Conservation (phyloP, 1,284 basidiomycete genomes). For the Irpex rosettiformis region DNA sequence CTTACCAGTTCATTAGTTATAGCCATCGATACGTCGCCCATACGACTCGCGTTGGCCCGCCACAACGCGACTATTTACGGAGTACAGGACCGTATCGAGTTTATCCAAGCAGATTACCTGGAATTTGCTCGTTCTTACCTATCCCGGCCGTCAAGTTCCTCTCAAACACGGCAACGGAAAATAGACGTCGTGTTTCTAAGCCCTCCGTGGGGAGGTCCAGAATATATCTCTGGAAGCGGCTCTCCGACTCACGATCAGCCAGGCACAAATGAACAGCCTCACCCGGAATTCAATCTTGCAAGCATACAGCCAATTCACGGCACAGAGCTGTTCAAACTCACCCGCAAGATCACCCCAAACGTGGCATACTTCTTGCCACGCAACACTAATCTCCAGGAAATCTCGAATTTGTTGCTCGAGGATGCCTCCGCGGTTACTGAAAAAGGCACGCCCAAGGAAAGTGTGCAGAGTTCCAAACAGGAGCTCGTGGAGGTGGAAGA, state of each 20-base stretch:
- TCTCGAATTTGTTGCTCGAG: slow-evolving; percentile 50
- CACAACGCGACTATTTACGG: slow-evolving; percentile 95
- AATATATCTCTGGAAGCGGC: slow-evolving; percentile 53
- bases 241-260: slow-evolving; percentile 4
- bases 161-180: slow-evolving; percentile 28
- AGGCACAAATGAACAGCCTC: slow-evolving; percentile 20
- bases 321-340: slow-evolving; percentile 72
- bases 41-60: slow-evolving; percentile 80
- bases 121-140: slow-evolving; percentile 63
- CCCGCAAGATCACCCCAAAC: slow-evolving; percentile 70
- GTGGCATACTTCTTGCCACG: slow-evolving; percentile 90
- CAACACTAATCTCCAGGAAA: slow-evolving; percentile 75
- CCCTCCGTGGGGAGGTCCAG: slow-evolving; percentile 90
- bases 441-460: slow-evolving; percentile 7
- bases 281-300: slow-evolving; percentile 66
- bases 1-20: slow-evolving; percentile 77
- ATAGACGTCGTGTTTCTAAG: slow-evolving; percentile 91
- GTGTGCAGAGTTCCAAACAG: slow-evolving; percentile 5
- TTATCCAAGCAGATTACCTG: slow-evolving; percentile 85
- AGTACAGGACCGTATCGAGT: slow-evolving; percentile 91
- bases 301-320: slow-evolving; percentile 82
- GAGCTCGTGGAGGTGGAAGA: slow-evolving; percentile 80
- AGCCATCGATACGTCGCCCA: slow-evolving; percentile 85
- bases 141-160: neutral
- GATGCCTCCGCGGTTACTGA: slow-evolving; percentile 6